Base-by-base conservation (phyloP, 192 early-diverging fungal species). In the Funneliformis mosseae region DNA sequence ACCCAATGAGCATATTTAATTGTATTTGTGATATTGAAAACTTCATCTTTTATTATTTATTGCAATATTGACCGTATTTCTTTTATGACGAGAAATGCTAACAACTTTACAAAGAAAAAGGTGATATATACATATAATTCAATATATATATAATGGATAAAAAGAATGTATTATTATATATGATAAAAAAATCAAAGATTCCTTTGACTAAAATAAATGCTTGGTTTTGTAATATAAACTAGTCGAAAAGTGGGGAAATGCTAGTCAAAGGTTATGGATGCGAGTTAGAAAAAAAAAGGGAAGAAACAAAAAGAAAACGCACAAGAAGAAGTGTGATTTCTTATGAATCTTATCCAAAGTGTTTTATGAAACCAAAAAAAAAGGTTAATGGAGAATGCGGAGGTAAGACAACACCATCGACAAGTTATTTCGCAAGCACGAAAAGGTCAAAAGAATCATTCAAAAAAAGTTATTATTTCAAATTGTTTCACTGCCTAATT, bases 401-500 rank as follows among this genome's bases (percentile, higher is more conserved):
- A 55, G 33, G 33, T 33, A 33, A 33, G 33, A 33, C 33, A 33
- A 33, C 33, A 55, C 14, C 50, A 55, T 55, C 50, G 50, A 55
- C 50, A 55, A n/a, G 50, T 55, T 55, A 55, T 55, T 55, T 55
- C 50, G 50, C 50, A 55, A 55, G 50, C 50, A 55, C 50, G 50
- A 55, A 55, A 55, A 55, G 50, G 50, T 55, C 50, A 21, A 16
- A 55, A 55, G 5, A 18, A 6, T 50, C 21, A 21, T 21, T 55
- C 50, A 2, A 16, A 67, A 27, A 33, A 33, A 27, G 12, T 33
- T 67, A 9, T 33, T 33, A 27, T 67, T 33, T 28, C 11, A 27
- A 67, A 67, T 67, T 67, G 64, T 67, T 67, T 67, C 64, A 67
- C 64, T 67, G 16, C 64, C 64, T 33, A 33, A 33, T 33, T 33